Evolutionary conservation across 371 early-diverging fungal species (phyloP), one percentile per base, ranked within the genome.

Genomic region (Haplosporangium sp.): DNA sequence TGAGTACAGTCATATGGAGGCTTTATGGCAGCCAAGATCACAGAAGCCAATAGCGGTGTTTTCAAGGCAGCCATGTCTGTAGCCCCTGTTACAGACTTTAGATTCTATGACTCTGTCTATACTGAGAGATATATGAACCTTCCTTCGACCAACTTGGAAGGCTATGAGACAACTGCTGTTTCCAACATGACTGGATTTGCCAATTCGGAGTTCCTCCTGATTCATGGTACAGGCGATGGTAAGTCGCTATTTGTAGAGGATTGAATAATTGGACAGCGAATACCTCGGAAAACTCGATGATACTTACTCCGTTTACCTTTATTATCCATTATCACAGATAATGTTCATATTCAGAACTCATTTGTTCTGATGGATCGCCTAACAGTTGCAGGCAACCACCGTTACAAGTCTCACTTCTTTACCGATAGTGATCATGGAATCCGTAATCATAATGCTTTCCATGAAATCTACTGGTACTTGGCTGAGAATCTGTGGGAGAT

Each of bases 111-210:
- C 83, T 92, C 96, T 11, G 88, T 98, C 17, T 99, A 98, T 83
- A 98, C 99, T 3, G 99, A 99, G 84, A 88, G 99, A 57, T 98
- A 96, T 83, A 96, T 99, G 98, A 91, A 91, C 71, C 92, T 94
- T 20, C 98, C 97, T 10, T 52, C 85, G 50, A 39, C 84, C 61
- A 98, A 98, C 76, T 82, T 86, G 5, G 81, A 84, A 0, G 98
- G 98, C 2, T 99, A 98, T 85, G 85, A 85, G 45, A 48, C 84
- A 17, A 94, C 94, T 61, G 92, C 96, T 1, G 93, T 99, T 0
- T 83, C 78, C 50, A 92, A 94, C 67, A 92, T 94, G 92, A 88
- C 88, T 0, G 96, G 95, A 1, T 98, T 99, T 83, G 85, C 85
- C 47, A 86, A 93, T 63, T 84, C 91, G 0, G 86, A 92, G 37